phyloP scores from a whole-genome alignment of 1,284 basidiomycete genomes.

The Earliella scabrosa region DNA sequence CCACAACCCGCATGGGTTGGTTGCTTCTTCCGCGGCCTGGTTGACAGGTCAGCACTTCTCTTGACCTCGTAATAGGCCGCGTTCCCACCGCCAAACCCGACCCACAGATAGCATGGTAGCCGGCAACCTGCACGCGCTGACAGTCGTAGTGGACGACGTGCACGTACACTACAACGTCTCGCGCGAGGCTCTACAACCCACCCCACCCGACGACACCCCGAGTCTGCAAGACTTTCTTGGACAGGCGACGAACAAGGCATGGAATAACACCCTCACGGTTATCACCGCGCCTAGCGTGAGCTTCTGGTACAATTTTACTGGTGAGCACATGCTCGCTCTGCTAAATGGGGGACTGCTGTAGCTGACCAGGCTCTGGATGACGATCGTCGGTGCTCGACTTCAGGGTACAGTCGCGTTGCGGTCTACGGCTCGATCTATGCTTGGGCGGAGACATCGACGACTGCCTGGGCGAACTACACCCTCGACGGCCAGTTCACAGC shows the following conservation, averaged over 20 bases:
- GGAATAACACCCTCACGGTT: not conserved
- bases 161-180: not conserved
- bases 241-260: not conserved
- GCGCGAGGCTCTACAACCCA: not conserved
- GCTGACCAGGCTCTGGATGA: no score
- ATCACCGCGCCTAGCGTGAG: not conserved
- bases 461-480: not conserved
- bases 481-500: not conserved
- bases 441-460: not conserved
- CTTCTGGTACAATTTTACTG: constrained; percentile 4
- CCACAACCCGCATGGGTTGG: no score
- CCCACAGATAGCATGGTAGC: not conserved
- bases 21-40: no score
- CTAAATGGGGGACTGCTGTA: no score
- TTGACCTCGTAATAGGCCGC: no score
- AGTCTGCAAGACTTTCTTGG: not conserved
- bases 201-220: not conserved
- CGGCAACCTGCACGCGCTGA: not conserved
- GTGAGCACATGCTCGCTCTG: no score
- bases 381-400: not conserved
- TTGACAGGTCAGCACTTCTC: no score
- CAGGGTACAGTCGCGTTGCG: not conserved
- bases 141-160: constrained; percentile 1
- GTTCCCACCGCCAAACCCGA: no score
- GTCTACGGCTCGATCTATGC: not conserved